A percentile compares a stretch with the other conserved stretches of the same genome.
Evolutionary conservation across 176 grass and related monocot species (phyloP).

Genomic region (Elaeis guineensis): DNA sequence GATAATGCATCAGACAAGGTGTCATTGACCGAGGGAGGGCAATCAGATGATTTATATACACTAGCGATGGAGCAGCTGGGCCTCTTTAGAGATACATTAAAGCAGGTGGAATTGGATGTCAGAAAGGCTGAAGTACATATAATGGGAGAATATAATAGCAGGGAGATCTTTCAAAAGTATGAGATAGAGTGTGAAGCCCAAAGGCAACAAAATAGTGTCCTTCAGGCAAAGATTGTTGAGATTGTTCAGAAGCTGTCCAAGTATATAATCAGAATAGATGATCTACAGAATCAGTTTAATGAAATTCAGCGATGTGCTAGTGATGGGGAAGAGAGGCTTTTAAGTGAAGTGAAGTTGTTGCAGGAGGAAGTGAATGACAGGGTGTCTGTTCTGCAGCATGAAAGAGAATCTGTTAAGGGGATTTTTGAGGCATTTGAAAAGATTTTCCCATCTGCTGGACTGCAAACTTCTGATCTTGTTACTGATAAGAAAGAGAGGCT

Average conservation of each 20-base stretch:
- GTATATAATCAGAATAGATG: conserved; percentile 44
- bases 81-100: conserved; percentile 44
- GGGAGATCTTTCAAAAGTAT: conserved; percentile 34
- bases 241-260: conserved; percentile 45
- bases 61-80: conserved; percentile 41
- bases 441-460: too few species aligned
- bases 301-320: conserved; percentile 40
- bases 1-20: conserved; percentile 48
- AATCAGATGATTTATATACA: conserved; percentile 40
- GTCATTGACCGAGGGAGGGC: conserved; percentile 1
- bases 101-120: conserved; percentile 43
- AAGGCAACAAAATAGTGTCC: conserved; percentile 27
- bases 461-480: too few species aligned
- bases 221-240: conserved; percentile 59
- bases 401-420: conserved; percentile 38
- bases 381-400: conserved; percentile 42
- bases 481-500: too few species aligned
- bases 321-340: conserved; percentile 37
- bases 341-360: conserved; percentile 53
- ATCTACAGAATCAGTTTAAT: conserved; percentile 46
- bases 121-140: conserved; percentile 49
- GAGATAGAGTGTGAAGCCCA: conserved; percentile 33
- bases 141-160: conserved; percentile 24
- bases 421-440: too few species aligned
- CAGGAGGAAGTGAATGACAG: conserved; percentile 46